Percentiles rank a stretch among this genome's conserved stretches.
Conservation (phyloP, 305 asterid species). For the Fraxinus paxiana region DNA sequence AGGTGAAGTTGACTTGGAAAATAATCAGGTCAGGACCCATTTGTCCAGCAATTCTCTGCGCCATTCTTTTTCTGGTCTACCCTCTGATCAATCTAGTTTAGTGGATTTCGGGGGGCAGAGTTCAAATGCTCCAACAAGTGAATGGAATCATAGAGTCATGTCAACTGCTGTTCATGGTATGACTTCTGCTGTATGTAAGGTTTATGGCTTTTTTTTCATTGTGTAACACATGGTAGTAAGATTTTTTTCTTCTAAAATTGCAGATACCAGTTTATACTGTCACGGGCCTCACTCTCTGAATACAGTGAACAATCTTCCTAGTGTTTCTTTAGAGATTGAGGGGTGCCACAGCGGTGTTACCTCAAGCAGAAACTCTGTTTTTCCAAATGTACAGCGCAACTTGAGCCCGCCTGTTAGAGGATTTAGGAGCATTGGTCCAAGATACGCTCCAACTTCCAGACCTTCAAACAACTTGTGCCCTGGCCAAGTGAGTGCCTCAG, state of each 20-base stretch:
- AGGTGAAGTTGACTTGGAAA: constrained; percentile 43
- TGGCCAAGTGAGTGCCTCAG: constrained; percentile 42
- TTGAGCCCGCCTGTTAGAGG: constrained; percentile 48
- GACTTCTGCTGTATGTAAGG: constrained; percentile 49
- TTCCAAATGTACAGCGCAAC: constrained; percentile 37
- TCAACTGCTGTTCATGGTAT: constrained; percentile 47
- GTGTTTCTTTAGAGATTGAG: constrained; percentile 42
- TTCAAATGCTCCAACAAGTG: constrained; percentile 41
- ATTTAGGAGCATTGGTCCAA: constrained; percentile 45
- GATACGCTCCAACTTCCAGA: constrained; percentile 47
- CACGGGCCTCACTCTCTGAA: constrained; percentile 43
- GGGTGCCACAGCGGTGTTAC: constrained; percentile 40
- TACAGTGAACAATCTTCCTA: constrained; percentile 35
- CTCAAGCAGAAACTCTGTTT: constrained; percentile 37
- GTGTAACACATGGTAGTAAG: background rate
- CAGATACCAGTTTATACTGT: constrained; percentile 49
- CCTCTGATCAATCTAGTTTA: constrained; percentile 39
- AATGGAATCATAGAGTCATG: constrained; percentile 41
- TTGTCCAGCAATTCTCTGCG: constrained; percentile 37
- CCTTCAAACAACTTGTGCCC: constrained; percentile 49
- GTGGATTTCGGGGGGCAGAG: constrained; percentile 47
- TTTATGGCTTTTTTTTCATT: constrained; percentile 18
- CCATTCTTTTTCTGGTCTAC: constrained; percentile 32
- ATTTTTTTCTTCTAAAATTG: constrained; percentile 23
- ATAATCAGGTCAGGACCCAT: constrained; percentile 39